Percentiles rank a stretch among this genome's conserved stretches.
phyloP scores from a whole-genome alignment of 805 yeast genomes.

The Maudiozyma pseudohumilis region DNA sequence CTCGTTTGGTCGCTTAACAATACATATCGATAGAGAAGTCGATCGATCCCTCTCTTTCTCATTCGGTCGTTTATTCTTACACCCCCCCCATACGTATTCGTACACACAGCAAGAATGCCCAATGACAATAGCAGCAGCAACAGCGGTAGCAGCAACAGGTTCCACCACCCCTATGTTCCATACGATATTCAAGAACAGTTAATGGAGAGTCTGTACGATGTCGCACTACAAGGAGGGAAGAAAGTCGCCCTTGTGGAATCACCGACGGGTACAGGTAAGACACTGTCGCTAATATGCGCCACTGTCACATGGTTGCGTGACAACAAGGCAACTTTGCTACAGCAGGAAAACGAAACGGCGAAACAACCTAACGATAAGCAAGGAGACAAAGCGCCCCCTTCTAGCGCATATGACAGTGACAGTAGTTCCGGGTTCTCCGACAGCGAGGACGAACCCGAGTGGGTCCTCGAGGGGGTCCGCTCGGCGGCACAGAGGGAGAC shows the following conservation, averaged over 20 bases:
- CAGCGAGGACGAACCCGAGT: constrained; percentile 54
- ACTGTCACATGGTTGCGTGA: constrained; percentile 74
- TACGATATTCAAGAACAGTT: constrained; percentile 67
- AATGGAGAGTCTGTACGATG: constrained; percentile 63
- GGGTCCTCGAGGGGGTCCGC: constrained; percentile 54
- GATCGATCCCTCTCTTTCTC: too few species aligned
- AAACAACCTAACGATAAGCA: constrained; percentile 6
- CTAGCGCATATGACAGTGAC: neutral
- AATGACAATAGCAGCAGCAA: too few species aligned
- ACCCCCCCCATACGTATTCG: too few species aligned
- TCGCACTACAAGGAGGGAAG: constrained; percentile 35
- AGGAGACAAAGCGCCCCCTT: constrained; percentile 3
- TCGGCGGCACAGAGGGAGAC: too few species aligned
- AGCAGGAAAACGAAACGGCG: constrained; percentile 1
- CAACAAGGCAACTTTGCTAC: constrained; percentile 27
- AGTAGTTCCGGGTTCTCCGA: constrained; percentile 12
- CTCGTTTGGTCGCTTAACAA: too few species aligned
- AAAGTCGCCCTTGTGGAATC: constrained; percentile 80
- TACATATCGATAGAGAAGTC: too few species aligned
- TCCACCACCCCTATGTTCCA: constrained; percentile 73
- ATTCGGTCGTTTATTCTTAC: too few species aligned
- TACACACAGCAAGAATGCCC: too few species aligned
- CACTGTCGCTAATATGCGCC: constrained; percentile 77
- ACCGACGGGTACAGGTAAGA: constrained; percentile 94
- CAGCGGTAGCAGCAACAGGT: too few species aligned